Base-by-base conservation (phyloP, 2,329 filamentous ascomycete species). In the Lecanoromycetidae sp. region DNA sequence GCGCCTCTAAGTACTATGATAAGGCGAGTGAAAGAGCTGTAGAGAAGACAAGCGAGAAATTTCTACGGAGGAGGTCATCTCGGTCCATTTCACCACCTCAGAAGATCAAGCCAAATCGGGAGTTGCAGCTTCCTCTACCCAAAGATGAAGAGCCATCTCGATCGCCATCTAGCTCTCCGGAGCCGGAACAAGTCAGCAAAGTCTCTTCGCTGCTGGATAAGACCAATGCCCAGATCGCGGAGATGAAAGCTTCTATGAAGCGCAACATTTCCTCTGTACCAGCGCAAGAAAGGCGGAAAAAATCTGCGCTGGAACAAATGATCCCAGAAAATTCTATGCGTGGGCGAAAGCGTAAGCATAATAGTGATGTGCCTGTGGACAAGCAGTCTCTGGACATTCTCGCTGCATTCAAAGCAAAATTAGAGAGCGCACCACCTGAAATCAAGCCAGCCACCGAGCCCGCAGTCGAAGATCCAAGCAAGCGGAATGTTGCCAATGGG, bases 341-440 rank as follows among this genome's bases (percentile, higher is more conserved):
- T 26, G 69, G 68, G 20, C 65, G 68, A 13, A 68, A 63, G 55
- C 62, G 83, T 46, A 72, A 77, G 43, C 73, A 75, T 12, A 71
- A 61, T 38, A 75, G 67, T 6, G 68, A 72, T 17, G 67, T 63
- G 5, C 75, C 63, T 27, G 53, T 79, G 12, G 83, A 87, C 52
- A 69, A 75, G 50, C 75, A 77, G 44, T 72, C 82, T 0, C 61
- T 94, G 13, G 75, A 81, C 46, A 68, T 88, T 34, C 74, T 96
- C 48, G 80, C 82, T 50, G 80, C 79, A 0, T 98, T 96, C 66
- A 83, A 82, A 58, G 75, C 79, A 3, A 86, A 84, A 54, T 72
- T 98, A 4, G 83, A 84, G 51, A 66, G 67, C 38, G 70, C 64
- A 12, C 60, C 67, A 20, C 58, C 67, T 46, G 63, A 68, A 52